Percentiles rank a stretch among this genome's conserved stretches.
These are phyloP conservation scores for Isoetes engelmannii DNA, from an alignment of 83 land plant genomes.

Conservation along the genomic window DNA sequence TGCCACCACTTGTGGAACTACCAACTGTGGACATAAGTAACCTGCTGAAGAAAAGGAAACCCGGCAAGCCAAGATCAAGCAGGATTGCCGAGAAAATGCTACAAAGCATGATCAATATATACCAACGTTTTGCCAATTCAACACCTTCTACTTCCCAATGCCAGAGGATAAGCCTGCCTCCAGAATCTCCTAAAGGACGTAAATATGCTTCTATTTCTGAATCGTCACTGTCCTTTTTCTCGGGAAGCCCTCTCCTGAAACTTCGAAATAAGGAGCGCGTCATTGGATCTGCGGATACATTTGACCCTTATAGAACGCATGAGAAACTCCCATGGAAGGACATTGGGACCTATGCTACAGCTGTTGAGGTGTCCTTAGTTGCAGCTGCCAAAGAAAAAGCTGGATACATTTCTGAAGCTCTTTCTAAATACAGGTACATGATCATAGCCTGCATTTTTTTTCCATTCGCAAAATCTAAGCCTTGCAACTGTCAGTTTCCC, in stretches of 20 bases:
- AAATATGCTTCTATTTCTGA: constrained; percentile 8
- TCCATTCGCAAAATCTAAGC: not conserved
- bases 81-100: constrained; percentile 2
- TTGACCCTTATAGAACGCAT: constrained; percentile 11
- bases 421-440: constrained; percentile 13
- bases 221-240: constrained; percentile 7
- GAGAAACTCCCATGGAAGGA: constrained; percentile 11
- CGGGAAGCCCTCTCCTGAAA: constrained; percentile 7
- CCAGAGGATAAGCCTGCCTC: not conserved
- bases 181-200: not conserved
- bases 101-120: constrained; percentile 6
- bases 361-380: constrained; percentile 19
- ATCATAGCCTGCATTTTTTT: not conserved
- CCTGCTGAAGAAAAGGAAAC: too few species aligned
- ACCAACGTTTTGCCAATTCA: not conserved
- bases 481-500: not conserved
- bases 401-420: constrained; percentile 16
- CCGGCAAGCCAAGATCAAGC: too few species aligned
- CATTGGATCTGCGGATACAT: not conserved
- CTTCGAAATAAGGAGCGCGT: not conserved
- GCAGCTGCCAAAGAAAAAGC: constrained; percentile 17
- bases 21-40: too few species aligned
- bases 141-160: not conserved
- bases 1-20: too few species aligned
- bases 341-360: constrained; percentile 14